These are phyloP conservation scores for Trifolium fragiferum DNA, from an alignment of 306 rosid genomes.

Conservation along the genomic window DNA sequence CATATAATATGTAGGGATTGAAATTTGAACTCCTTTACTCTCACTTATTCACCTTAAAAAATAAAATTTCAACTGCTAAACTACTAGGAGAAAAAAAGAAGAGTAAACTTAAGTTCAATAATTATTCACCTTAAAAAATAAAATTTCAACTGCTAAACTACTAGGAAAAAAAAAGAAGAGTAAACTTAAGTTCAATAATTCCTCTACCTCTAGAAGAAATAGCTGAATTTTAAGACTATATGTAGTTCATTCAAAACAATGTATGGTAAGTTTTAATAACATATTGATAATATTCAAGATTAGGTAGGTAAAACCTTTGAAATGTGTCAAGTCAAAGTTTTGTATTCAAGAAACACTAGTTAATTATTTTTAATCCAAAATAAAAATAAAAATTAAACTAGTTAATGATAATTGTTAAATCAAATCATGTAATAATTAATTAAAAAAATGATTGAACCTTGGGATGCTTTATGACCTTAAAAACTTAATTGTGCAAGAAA, in stretches of 20 bases:
- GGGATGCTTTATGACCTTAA: background rate
- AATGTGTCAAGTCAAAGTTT: conserved; percentile 29
- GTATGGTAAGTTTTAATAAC: background rate
- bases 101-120: too few relatives aligned
- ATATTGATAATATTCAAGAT: conserved; percentile 20
- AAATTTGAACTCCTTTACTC: too few relatives aligned
- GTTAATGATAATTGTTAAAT: background rate
- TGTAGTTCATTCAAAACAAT: background rate
- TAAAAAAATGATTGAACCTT: conserved; percentile 16
- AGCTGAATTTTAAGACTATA: conserved; percentile 18
- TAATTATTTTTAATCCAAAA: background rate
- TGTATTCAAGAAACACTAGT: conserved; percentile 17
- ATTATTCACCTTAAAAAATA: too few relatives aligned
- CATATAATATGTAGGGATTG: too few relatives aligned
- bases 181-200: conserved; percentile 28
- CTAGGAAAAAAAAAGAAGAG: too few relatives aligned
- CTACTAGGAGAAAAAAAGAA: too few relatives aligned
- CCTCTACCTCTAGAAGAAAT: conserved; percentile 9
- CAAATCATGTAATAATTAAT: background rate
- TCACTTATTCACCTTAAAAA: too few relatives aligned
- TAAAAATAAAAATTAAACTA: too few relatives aligned
- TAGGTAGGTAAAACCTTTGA: conserved; percentile 31
- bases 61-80: too few relatives aligned
- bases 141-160: too few relatives aligned
- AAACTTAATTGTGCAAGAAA: conserved; percentile 26